These are phyloP conservation scores for Ustilago curta DNA, from an alignment of 1,284 basidiomycete genomes.

Conservation along the genomic window DNA sequence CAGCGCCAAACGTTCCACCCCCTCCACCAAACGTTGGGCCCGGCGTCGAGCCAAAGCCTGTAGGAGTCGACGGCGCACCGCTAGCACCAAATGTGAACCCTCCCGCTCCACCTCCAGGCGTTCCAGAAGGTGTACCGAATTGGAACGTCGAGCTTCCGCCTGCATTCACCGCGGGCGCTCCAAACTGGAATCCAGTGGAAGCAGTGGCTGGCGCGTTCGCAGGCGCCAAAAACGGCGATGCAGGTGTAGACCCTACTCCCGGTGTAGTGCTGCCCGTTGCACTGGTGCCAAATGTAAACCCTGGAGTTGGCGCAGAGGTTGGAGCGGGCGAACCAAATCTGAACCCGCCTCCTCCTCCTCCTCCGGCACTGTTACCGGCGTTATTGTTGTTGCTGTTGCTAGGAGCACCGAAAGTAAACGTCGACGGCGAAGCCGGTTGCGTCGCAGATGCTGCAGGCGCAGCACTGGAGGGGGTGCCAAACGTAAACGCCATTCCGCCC, in stretches of 20 bases:
- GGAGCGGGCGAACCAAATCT: slow-evolving; percentile 39
- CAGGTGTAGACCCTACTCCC: slow-evolving; percentile 27
- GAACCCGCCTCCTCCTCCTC: slow-evolving; percentile 23
- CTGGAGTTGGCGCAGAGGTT: slow-evolving; percentile 8
- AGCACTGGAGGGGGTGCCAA: slow-evolving; percentile 10
- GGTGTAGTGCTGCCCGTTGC: slow-evolving; percentile 19
- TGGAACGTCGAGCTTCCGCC: slow-evolving; percentile 11
- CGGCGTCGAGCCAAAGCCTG: background rate
- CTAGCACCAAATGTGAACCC: slow-evolving; percentile 14
- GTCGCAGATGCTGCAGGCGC: background rate
- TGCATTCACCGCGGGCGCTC: slow-evolving; percentile 9
- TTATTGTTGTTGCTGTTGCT: background rate
- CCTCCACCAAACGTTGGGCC: background rate
- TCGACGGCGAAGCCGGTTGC: slow-evolving; percentile 5
- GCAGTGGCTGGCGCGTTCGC: slow-evolving; percentile 27
- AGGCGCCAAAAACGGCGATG: slow-evolving; percentile 29
- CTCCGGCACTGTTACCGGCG: background rate
- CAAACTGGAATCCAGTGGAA: slow-evolving; percentile 27
- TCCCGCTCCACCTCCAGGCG: slow-evolving; percentile 7
- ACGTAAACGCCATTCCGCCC: slow-evolving; percentile 19
- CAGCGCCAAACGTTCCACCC: slow-evolving; percentile 1
- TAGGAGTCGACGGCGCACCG: background rate
- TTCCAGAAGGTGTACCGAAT: slow-evolving; percentile 15
- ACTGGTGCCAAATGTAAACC: slow-evolving; percentile 31
- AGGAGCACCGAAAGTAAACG: slow-evolving; percentile 33